These are phyloP conservation scores for Candida khao-thaluensis DNA, from an alignment of 805 yeast genomes.

Conservation along the genomic window DNA sequence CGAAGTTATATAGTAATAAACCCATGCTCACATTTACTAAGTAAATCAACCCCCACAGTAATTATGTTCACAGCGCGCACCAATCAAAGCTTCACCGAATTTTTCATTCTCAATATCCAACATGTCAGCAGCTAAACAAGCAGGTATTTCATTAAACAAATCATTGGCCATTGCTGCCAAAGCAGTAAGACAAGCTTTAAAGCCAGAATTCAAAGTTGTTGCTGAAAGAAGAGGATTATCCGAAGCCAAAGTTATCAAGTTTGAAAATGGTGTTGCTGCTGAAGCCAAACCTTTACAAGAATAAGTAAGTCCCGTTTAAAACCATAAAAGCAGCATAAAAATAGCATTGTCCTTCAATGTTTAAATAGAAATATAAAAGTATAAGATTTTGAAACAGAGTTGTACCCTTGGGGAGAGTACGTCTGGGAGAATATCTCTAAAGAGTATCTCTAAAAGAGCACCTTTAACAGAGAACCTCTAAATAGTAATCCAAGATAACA, in stretches of 20 bases:
- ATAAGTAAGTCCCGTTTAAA: slow-evolving; percentile 16
- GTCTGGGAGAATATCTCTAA: too few relatives aligned
- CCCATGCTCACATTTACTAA: background rate
- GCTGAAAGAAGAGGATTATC: slow-evolving; percentile 69
- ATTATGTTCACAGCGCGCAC: slow-evolving; percentile 1
- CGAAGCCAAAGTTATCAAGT: slow-evolving; percentile 71
- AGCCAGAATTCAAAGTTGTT: slow-evolving; percentile 75
- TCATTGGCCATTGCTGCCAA: slow-evolving; percentile 89
- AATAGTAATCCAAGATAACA: too few relatives aligned
- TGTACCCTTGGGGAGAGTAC: too few relatives aligned
- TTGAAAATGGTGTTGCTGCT: slow-evolving; percentile 63
- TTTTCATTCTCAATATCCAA: slow-evolving; percentile 6
- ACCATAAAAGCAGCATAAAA: too few relatives aligned
- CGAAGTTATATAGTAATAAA: too few relatives aligned
- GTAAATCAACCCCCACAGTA: background rate
- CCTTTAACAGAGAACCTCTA: too few relatives aligned
- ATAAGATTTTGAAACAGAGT: too few relatives aligned
- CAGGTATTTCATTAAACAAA: slow-evolving; percentile 66
- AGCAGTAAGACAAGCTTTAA: slow-evolving; percentile 82
- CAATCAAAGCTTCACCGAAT: slow-evolving; percentile 5
- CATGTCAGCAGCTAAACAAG: slow-evolving; percentile 51
- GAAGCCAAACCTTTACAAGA: slow-evolving; percentile 40
- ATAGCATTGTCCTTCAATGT: too few relatives aligned
- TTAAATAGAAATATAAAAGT: too few relatives aligned
- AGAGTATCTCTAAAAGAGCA: too few relatives aligned